Evolutionary conservation across 331 rosid species (phyloP), one percentile per base, ranked within the genome.

Genomic region (Rosa hybrid): DNA sequence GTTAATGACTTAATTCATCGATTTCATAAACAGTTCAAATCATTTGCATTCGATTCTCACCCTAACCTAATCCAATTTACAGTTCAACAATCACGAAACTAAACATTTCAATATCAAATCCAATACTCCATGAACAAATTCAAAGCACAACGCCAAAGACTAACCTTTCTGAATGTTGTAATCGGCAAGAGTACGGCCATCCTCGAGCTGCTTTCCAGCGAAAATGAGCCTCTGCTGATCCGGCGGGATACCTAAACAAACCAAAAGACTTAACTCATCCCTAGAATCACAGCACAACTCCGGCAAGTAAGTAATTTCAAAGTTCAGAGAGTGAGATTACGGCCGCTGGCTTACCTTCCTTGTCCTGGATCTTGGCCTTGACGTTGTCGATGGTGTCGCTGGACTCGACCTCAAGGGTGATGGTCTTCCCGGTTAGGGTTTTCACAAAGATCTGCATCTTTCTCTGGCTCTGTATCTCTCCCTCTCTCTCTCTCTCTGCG

Each of bases 131-230:
- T 34, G 38, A 74, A 20, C 23, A 17, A 8, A 60, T 18, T 41
- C 50, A 41, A 17, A 34, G 25, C 27, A 62, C 4, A 27, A 27
- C 30, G 30, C 30, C 30, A 27, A 54, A 5, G 4, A 7, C 70
- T 13, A 63, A 94, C 98, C 98, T 84, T 95, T 95, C 92, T 95
- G 98, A 77, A 95, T 95, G 81, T 95, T 95, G 77, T 95, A 95
- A 68, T 95, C 98, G 12, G 98, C 98, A n/a, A 95, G 98, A 16
- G 98, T 95, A 51, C 98, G 98, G 63, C 98, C 98, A 88, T 95
- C 98, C 82, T 95, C 98, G 17, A 95, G 94, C 91, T 95, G 98
- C 82, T 94, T 94, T 39, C 98, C 97, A 17, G 98, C 98, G 70
- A 94, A 94, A 83, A 94, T 94, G 86, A 94, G 72, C 87, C 98